These are phyloP conservation scores for Diversispora eburnea DNA, from an alignment of 192 early-diverging fungal species.

Conservation along the genomic window DNA sequence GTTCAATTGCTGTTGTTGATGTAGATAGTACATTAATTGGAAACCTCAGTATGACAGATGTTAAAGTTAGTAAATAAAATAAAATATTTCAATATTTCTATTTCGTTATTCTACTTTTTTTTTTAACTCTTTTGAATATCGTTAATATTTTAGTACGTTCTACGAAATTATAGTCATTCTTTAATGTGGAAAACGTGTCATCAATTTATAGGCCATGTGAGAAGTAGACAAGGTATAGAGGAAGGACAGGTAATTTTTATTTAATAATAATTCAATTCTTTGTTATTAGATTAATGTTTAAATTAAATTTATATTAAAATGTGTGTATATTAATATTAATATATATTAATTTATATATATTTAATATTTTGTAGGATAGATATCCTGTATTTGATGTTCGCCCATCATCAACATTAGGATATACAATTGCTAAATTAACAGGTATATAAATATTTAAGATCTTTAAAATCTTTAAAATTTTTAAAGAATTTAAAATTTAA, in stretches of 20 bases:
- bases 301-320: too few relatives aligned
- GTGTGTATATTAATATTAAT: background rate
- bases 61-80: constrained; percentile 43
- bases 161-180: constrained; percentile 41
- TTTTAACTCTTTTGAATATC: background rate
- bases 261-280: background rate
- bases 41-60: constrained; percentile 68
- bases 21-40: constrained; percentile 53
- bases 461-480: too few relatives aligned
- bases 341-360: background rate
- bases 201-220: constrained; percentile 57
- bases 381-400: constrained; percentile 75
- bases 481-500: too few relatives aligned
- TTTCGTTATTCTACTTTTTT: constrained; percentile 17
- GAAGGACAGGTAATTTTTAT: constrained; percentile 56
- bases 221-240: constrained; percentile 59
- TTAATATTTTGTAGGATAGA: constrained; percentile 45
- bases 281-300: background rate
- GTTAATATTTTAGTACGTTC: constrained; percentile 30
- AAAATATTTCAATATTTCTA: background rate
- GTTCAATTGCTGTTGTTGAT: constrained; percentile 60
- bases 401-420: constrained; percentile 64
- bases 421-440: constrained; percentile 70
- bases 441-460: too few relatives aligned
- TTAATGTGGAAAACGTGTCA: constrained; percentile 57